These are phyloP conservation scores for Podaxis sp. DNA, from an alignment of 768 basidiomycete genomes.

Conservation along the genomic window DNA sequence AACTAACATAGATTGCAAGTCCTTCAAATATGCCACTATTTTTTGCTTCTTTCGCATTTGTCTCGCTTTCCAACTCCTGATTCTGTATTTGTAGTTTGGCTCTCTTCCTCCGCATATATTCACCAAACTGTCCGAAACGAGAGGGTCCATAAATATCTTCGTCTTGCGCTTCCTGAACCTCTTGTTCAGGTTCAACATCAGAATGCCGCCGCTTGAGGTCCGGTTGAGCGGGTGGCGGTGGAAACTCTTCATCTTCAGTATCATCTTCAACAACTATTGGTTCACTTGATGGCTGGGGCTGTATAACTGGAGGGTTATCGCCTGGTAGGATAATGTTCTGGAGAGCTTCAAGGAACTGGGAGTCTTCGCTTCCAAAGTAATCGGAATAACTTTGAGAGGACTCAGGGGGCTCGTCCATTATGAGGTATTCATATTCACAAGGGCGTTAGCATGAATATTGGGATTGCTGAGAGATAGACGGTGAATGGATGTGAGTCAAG, in stretches of 20 bases:
- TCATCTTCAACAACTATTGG: conserved; percentile 18
- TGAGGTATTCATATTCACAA: not conserved
- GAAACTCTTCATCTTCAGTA: conserved; percentile 27
- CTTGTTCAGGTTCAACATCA: conserved; percentile 24
- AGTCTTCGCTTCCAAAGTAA: conserved; percentile 55
- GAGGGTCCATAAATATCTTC: conserved; percentile 70
- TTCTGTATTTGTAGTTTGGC: conserved; percentile 90
- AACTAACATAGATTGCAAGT: conserved; percentile 77
- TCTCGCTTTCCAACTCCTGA: conserved; percentile 29
- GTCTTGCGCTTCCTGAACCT: conserved; percentile 23
- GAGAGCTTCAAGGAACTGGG: conserved; percentile 52
- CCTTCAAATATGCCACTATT: conserved; percentile 66
- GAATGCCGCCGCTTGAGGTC: conserved; percentile 39
- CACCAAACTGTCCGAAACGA: conserved; percentile 79
- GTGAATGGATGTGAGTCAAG: not conserved
- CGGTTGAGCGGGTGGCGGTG: conserved; percentile 42
- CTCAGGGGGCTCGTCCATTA: conserved; percentile 7
- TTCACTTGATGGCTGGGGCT: conserved; percentile 15
- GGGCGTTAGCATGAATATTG: not conserved
- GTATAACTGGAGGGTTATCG: conserved; percentile 30
- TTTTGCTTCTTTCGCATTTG: conserved; percentile 17
- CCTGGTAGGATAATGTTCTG: conserved; percentile 46
- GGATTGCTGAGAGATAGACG: not conserved
- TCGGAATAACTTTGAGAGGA: conserved; percentile 47
- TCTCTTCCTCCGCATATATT: conserved; percentile 90